Base-by-base conservation (phyloP, 371 early-diverging fungal species). In the Nematocida major region DNA sequence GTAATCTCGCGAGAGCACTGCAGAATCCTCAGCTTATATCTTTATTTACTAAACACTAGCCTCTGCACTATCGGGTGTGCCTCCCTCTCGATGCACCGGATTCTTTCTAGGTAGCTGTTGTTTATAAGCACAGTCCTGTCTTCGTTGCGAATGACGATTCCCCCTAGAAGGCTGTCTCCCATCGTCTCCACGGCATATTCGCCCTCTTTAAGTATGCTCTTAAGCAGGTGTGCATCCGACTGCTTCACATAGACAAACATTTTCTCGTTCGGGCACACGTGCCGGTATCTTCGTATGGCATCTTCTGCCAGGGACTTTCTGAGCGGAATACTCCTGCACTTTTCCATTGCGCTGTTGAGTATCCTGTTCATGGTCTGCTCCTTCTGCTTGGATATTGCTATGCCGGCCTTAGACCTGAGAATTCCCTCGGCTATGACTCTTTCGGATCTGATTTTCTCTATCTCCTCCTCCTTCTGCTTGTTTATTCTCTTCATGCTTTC, bases 51-150 rank as follows among this genome's bases (percentile, higher is more conserved):
- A 59, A 81, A 81, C 36, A 81, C 26, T 39, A 48, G 36, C 51
- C 49, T 67, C 43, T 67, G 66, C n/a, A 81, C 28, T 24, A 47
- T 54, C 38, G 81, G 73, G 48, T 73, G 78, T 22, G 67, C 40
- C n/a, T 26, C 13, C n/a, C 40, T 24, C 36, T 38, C 79, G 30
- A 78, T 47, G 49, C 54, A 62, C 26, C 68, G 66, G 28, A 82
- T 34, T 57, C 84, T 70, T 26, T 81, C 79, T 49, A 65, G 32
- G 69, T 70, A 84, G 42, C 80, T 79, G 54, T 80, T 84, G 45
- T 84, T 83, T 13, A 81, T 62, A 22, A 84, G 49, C 3, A 69
- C 65, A n/a, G 54, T 81, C 22, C 76, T 62, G 47, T 81, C 79
- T 36, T 49, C 67, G 45, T 67, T 62, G 24, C 67, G 39, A 5